phyloP scores from a whole-genome alignment of 345 rosid species.

The Eucalyptus lansdowneana region DNA sequence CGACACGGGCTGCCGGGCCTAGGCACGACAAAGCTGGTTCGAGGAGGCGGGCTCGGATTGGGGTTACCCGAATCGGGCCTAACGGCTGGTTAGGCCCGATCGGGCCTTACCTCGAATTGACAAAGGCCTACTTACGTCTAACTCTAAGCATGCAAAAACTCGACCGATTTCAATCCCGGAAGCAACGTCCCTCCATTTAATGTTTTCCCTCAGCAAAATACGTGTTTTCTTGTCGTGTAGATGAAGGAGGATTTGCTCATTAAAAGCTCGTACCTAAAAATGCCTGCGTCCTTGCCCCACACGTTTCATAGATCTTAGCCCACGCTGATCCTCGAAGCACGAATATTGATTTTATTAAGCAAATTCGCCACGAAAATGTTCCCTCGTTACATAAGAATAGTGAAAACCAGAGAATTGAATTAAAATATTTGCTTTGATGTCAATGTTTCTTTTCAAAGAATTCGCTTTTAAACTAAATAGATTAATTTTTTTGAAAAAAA shows the following conservation, averaged over 20 bases:
- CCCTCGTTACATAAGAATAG: no score
- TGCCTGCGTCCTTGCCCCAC: background rate
- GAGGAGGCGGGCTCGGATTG: background rate
- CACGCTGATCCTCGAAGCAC: background rate
- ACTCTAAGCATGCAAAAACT: background rate
- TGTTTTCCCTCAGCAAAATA: background rate
- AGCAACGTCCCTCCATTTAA: background rate
- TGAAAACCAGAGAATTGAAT: background rate
- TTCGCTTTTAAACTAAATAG: background rate
- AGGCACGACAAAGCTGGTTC: background rate
- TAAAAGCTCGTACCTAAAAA: background rate
- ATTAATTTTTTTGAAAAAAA: no score
- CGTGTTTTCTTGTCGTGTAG: background rate
- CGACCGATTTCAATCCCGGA: background rate
- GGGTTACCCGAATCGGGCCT: background rate
- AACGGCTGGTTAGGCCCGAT: background rate
- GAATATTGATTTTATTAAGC: background rate
- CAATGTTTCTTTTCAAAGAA: background rate
- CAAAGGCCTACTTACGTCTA: background rate
- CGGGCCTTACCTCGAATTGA: background rate
- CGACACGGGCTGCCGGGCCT: background rate
- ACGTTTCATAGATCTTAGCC: background rate
- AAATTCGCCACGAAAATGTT: background rate
- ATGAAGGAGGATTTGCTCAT: background rate
- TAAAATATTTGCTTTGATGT: background rate